phyloP scores from a whole-genome alignment of 1,284 basidiomycete species.

The Ceratobasidium sp. region DNA sequence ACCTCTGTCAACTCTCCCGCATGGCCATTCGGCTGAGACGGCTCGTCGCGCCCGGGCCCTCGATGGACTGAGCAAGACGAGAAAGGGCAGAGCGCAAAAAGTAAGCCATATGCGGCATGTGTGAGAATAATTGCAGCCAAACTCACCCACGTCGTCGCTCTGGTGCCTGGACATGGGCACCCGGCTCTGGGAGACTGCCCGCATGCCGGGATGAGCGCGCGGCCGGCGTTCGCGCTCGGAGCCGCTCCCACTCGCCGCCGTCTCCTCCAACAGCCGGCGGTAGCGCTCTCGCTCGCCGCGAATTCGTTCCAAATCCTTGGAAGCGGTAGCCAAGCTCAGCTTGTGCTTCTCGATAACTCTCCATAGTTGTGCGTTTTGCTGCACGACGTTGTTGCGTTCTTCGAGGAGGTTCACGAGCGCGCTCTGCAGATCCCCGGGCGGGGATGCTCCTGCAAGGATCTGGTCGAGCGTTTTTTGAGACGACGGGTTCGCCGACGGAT shows the following conservation, averaged over 20 bases:
- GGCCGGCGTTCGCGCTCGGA: slow-evolving; percentile 47
- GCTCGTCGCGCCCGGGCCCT: slow-evolving; percentile 1
- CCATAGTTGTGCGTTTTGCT: slow-evolving; percentile 89
- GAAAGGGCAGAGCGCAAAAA: neutral
- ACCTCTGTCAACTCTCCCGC: neutral
- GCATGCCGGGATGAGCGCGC: slow-evolving; percentile 23
- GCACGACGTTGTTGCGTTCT: slow-evolving; percentile 78
- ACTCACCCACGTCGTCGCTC: slow-evolving; percentile 40
- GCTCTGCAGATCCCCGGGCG: slow-evolving; percentile 54
- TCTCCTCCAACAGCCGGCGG: slow-evolving; percentile 43
- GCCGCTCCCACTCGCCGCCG: slow-evolving; percentile 43
- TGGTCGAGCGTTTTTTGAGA: slow-evolving; percentile 42
- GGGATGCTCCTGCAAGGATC: slow-evolving; percentile 38
- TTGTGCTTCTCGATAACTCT: slow-evolving; percentile 87
- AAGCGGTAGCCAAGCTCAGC: slow-evolving; percentile 58
- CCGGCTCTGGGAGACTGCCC: neutral
- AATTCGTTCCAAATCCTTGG: slow-evolving; percentile 82
- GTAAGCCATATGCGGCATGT: slow-evolving; percentile 17
- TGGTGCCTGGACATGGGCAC: slow-evolving; percentile 21
- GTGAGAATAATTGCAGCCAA: slow-evolving; percentile 49
- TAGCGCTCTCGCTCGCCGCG: slow-evolving; percentile 74
- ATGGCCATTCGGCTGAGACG: slow-evolving; percentile 16
- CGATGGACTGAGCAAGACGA: slow-evolving; percentile 11
- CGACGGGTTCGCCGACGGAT: neutral
- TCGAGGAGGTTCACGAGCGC: slow-evolving; percentile 76